These are phyloP conservation scores for Kwoniella europaea DNA, from an alignment of 768 basidiomycete species.

Conservation along the genomic window DNA sequence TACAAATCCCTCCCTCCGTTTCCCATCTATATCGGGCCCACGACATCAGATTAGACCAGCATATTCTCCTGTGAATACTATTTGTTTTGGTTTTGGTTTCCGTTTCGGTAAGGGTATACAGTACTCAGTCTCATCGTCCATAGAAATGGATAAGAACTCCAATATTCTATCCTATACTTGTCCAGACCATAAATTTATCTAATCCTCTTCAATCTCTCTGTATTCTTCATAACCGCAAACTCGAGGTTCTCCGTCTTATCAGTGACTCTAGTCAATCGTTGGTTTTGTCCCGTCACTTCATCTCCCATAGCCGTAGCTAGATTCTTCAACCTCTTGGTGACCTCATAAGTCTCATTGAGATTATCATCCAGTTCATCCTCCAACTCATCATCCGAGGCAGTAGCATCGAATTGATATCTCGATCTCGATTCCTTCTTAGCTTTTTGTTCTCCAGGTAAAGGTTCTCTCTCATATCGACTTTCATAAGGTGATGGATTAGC, in stretches of 20 bases:
- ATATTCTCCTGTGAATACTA: not conserved
- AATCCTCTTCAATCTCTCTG: conserved; percentile 69
- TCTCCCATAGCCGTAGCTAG: conserved; percentile 81
- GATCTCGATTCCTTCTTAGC: conserved; percentile 72
- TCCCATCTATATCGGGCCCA: not conserved
- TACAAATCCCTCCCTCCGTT: conserved; percentile 2
- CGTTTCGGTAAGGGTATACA: conserved; percentile 3
- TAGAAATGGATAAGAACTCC: not conserved
- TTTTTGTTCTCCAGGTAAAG: conserved; percentile 63
- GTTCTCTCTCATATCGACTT: conserved; percentile 61
- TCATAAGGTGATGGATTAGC: conserved; percentile 65
- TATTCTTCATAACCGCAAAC: conserved; percentile 75
- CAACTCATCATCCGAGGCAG: conserved; percentile 86
- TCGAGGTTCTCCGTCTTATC: conserved; percentile 79
- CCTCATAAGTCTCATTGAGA: conserved; percentile 79
- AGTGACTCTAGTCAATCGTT: conserved; percentile 73
- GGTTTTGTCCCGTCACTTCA: conserved; percentile 86
- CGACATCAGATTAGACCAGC: not conserved
- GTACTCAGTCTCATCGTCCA: not conserved
- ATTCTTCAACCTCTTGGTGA: conserved; percentile 76
- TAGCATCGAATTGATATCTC: conserved; percentile 89
- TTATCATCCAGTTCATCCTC: conserved; percentile 95
- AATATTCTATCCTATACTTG: not conserved
- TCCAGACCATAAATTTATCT: conserved; percentile 20
- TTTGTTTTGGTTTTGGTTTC: not conserved